Base-by-base conservation (phyloP, 2,329 filamentous ascomycete species). In the Ophiocordyceps unilateralis region DNA sequence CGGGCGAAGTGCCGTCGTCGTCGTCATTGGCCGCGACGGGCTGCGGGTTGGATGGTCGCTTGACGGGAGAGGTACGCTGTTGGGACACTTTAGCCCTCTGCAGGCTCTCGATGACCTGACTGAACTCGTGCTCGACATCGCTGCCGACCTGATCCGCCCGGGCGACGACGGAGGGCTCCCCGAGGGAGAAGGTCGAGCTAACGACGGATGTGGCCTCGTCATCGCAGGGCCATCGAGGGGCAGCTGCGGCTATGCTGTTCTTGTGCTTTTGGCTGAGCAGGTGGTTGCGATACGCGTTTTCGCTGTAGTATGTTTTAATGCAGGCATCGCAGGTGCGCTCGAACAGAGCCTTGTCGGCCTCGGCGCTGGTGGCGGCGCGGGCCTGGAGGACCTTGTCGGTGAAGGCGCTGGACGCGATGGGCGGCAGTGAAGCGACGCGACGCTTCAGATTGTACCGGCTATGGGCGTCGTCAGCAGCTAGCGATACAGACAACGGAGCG, bases 361-460 rank as follows among this genome's bases (percentile, higher is more conserved):
- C 85, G 28, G 86, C 86, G 37, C 74, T 83, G 15, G 87, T 83
- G 8, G 76, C 78, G 23, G 88, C 88, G 57, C 93, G 86, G 49
- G 88, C 89, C 53, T 87, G 85, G 15, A 95, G 69, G 34, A 98
- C 89, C 61, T 96, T 96, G 54, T 96, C 91, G 53, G 86, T 86
- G 61, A 96, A 98, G 45, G 86, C 73, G 58, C 96, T 88, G 43
- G 89, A 88, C 7, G 87, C 80, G 41, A 96, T 85, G 4, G 91
- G 88, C 24, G 89, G 87, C 6, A 96, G 70, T 6, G 84, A 85
- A 37, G 89, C 87, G 44, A 96, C 83, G 54, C 88, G 81, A 52
- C 91, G 84, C 68, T 96, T 95, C 54, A 96, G 75, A 61, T 98
- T 98, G 65, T 95, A 95, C 50, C 91, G 81, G 62, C 84, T 91